Evolutionary conservation across 306 rosid species (phyloP).

Genomic region (Casuarina cunninghamiana): DNA sequence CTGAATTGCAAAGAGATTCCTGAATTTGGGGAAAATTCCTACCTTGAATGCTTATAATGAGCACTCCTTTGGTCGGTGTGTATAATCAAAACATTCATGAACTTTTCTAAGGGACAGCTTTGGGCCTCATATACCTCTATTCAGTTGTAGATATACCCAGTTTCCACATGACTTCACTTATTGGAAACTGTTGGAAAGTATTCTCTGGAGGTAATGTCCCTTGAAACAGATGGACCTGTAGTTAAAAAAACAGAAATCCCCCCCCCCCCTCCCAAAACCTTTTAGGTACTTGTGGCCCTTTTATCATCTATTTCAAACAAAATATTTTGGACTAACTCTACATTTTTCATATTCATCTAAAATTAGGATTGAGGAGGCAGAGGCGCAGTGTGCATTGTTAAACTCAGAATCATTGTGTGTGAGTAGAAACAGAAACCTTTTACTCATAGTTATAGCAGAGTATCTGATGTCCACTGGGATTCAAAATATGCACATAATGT

Average conservation of each 20-base stretch:
- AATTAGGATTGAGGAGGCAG: slow-evolving; percentile 85
- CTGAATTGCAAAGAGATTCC: too few relatives aligned
- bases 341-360: slow-evolving; percentile 13
- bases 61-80: too few relatives aligned
- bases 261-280: too few relatives aligned
- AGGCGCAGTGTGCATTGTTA: slow-evolving; percentile 82
- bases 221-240: neutral
- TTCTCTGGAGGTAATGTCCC: neutral
- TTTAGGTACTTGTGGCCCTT: neutral
- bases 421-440: slow-evolving; percentile 31
- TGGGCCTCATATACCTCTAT: too few relatives aligned
- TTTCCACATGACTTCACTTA: neutral
- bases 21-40: too few relatives aligned
- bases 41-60: too few relatives aligned
- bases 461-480: slow-evolving; percentile 20
- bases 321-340: neutral
- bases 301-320: neutral
- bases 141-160: too few relatives aligned
- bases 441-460: slow-evolving; percentile 8
- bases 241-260: too few relatives aligned
- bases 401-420: slow-evolving; percentile 71
- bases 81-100: too few relatives aligned
- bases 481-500: slow-evolving; percentile 23
- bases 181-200: neutral
- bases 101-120: too few relatives aligned